Evolutionary conservation across 2,329 filamentous ascomycete species (phyloP), one percentile per base, ranked within the genome.

Genomic region (Dendryphion nanum): DNA sequence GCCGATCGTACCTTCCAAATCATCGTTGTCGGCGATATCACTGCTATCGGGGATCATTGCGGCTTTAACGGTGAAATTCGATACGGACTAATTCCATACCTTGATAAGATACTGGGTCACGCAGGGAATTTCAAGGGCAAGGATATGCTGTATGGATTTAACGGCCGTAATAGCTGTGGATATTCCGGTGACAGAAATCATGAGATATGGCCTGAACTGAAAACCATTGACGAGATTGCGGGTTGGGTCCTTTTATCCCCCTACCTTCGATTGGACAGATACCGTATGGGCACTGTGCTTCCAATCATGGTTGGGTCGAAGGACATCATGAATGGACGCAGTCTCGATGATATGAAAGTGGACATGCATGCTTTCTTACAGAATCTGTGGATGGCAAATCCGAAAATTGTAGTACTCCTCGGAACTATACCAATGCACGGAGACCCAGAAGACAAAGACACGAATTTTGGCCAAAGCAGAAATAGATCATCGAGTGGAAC

Each of bases 271-370:
- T n/a, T 5, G 7, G 5, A 12, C 19, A n/a, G n/a, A n/a, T n/a
- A n/a, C n/a, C n/a, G n/a, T n/a, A 29, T 37, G 5, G 34, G 34
- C 5, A 37, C 18, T 15, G 34, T 37, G n/a, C 15, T 37, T 18
- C 34, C 24, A 16, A 20, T 37, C 6, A 37, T 37, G 34, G 16
- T 37, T 6, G 34, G 34, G 15, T 6, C 34, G 5, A 37, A 30
- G 19, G 34, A 37, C 19, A 16, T 37, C 6, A 6, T 8, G 34
- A 10, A 10, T 6, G 23, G 18, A 30, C 21, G 23, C 6, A 5
- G 5, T 12, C 15, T 37, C 6, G 18, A 30, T n/a, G 34, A 37
- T 18, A 20, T 37, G 14, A 5, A 6, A 20, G 5, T 13, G 34
- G 23, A 37, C 5, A 14, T 37, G n/a, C 10, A 30, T 13, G 6